Conservation (phyloP, 805 yeast species). For the Monosporozyma servazzii region DNA sequence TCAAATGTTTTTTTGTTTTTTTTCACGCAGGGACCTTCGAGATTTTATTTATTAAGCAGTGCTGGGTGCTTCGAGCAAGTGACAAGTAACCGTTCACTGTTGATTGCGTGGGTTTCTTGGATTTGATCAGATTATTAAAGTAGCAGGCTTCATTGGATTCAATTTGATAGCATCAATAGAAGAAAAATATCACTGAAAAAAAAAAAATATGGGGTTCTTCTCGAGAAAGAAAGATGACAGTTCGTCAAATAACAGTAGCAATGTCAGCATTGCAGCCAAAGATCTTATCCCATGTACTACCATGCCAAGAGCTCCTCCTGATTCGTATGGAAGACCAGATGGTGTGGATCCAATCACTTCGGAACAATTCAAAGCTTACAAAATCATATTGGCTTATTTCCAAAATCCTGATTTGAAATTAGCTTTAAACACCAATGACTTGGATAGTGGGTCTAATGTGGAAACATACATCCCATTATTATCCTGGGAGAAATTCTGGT, state of each 20-base stretch:
- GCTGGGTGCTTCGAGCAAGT: no score
- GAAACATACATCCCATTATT: constrained; percentile 24
- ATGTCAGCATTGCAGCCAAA: neutral
- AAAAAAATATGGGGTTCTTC: constrained; percentile 21
- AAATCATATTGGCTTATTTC: constrained; percentile 14
- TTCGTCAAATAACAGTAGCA: constrained; percentile 5
- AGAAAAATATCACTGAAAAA: neutral
- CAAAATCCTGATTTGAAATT: constrained; percentile 14
- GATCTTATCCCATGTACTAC: constrained; percentile 18
- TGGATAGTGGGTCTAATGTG: constrained; percentile 16
- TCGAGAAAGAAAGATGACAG: constrained; percentile 4
- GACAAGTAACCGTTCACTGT: no score
- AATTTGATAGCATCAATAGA: neutral
- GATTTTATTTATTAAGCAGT: no score
- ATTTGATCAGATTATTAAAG: no score
- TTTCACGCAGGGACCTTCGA: no score
- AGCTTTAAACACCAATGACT: constrained; percentile 30
- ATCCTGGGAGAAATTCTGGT: constrained; percentile 28
- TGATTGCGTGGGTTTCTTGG: no score
- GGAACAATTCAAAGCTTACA: constrained; percentile 14
- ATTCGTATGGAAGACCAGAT: constrained; percentile 4
- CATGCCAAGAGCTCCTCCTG: constrained; percentile 18
- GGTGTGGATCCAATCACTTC: constrained; percentile 11
- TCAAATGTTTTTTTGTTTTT: no score
- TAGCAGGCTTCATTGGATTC: no score